phyloP scores from a whole-genome alignment of 805 yeast genomes.

The Saccharomycopsis fermentans region DNA sequence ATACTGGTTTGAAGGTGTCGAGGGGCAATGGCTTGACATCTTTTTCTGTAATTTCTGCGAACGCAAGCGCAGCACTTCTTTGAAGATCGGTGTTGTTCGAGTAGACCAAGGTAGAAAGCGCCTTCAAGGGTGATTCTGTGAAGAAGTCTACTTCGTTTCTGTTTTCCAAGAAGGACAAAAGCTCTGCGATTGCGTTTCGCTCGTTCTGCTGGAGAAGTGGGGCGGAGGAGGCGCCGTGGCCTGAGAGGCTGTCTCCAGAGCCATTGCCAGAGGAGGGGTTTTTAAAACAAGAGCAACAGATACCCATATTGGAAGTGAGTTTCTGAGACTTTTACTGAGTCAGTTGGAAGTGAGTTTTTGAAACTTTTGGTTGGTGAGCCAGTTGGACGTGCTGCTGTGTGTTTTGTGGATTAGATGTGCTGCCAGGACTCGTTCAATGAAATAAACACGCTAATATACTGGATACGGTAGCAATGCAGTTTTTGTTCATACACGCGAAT shows the following conservation, averaged over 20 bases:
- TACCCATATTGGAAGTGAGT: too few species aligned
- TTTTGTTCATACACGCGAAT: too few species aligned
- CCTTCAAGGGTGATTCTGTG: constrained; percentile 72
- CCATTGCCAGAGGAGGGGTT: not conserved
- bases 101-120: constrained; percentile 84
- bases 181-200: constrained; percentile 88
- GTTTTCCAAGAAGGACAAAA: constrained; percentile 83
- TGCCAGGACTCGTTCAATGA: too few species aligned
- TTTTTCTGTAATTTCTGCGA: constrained; percentile 96
- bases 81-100: constrained; percentile 92
- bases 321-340: too few species aligned
- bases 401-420: too few species aligned
- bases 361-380: too few species aligned
- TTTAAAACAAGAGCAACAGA: not conserved
- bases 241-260: not conserved
- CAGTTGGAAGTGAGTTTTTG: too few species aligned
- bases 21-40: constrained; percentile 85
- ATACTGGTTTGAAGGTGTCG: constrained; percentile 88
- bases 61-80: constrained; percentile 94
- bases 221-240: not conserved
- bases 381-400: not conserved
- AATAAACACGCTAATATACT: too few species aligned
- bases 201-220: constrained; percentile 91
- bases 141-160: constrained; percentile 84
- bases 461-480: too few species aligned